phyloP scores from a whole-genome alignment of 1,139 yeast species.

The Casaregolazyma lundiana region DNA sequence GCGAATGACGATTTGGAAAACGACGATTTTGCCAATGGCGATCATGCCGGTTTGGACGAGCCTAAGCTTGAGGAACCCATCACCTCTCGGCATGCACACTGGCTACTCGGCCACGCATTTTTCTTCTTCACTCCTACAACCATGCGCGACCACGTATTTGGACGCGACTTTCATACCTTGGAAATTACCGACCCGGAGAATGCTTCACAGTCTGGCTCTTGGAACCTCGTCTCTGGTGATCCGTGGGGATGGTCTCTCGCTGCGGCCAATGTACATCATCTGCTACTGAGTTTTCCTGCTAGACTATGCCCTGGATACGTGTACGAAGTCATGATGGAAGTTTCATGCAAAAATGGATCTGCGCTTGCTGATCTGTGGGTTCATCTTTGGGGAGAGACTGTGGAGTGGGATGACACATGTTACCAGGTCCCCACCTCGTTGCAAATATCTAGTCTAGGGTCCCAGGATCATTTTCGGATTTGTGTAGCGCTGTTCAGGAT shows the following conservation, averaged over 20 bases:
- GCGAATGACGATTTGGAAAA: too few species aligned
- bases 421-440: too few species aligned
- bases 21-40: too few species aligned
- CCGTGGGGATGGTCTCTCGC: slow-evolving; percentile 26
- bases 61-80: too few species aligned
- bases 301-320: slow-evolving; percentile 26
- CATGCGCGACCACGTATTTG: slow-evolving; percentile 11
- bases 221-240: slow-evolving; percentile 16
- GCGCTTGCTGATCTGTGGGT: slow-evolving; percentile 28
- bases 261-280: slow-evolving; percentile 26
- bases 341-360: slow-evolving; percentile 49
- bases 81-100: slow-evolving; percentile 18
- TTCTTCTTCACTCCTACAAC: slow-evolving; percentile 23
- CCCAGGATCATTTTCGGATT: too few species aligned
- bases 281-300: slow-evolving; percentile 24
- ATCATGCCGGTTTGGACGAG: too few species aligned
- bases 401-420: too few species aligned
- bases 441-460: too few species aligned
- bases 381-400: slow-evolving; percentile 35
- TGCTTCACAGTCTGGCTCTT: slow-evolving; percentile 9
- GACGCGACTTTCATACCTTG: slow-evolving; percentile 3
- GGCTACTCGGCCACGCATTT: slow-evolving; percentile 20
- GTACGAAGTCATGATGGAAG: slow-evolving; percentile 15
- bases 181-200: neutral
- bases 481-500: slow-evolving; percentile 49